These are phyloP conservation scores for Brasilioporus rufonigricans DNA, from an alignment of 768 basidiomycete genomes.

Conservation along the genomic window DNA sequence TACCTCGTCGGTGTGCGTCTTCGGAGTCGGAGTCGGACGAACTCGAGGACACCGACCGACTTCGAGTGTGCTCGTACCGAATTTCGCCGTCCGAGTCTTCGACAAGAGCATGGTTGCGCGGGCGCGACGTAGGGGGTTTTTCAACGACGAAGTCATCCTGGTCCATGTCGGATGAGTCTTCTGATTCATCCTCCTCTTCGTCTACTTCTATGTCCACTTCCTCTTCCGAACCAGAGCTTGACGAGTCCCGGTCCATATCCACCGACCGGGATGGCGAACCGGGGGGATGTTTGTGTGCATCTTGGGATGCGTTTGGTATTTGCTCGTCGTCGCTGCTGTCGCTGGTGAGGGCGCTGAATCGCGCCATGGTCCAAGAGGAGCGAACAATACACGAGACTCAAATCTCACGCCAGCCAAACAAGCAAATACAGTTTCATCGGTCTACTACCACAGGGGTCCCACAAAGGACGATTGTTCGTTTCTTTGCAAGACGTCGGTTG, in stretches of 20 bases:
- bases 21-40: constrained; percentile 23
- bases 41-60: constrained; percentile 34
- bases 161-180: constrained; percentile 45
- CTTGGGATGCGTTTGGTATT: constrained; percentile 31
- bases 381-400: constrained; percentile 20
- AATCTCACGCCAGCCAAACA: constrained; percentile 29
- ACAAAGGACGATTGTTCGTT: not conserved
- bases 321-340: constrained; percentile 56
- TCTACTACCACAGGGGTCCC: not conserved
- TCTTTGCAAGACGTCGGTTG: constrained; percentile 1
- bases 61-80: constrained; percentile 41
- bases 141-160: constrained; percentile 46
- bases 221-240: constrained; percentile 27
- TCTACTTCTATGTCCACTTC: constrained; percentile 32
- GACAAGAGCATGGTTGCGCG: constrained; percentile 45
- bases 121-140: constrained; percentile 28
- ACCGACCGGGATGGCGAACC: constrained; percentile 22
- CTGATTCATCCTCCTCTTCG: constrained; percentile 38
- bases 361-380: constrained; percentile 46
- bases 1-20: constrained; percentile 29
- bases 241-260: constrained; percentile 33
- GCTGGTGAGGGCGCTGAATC: constrained; percentile 64
- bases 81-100: constrained; percentile 57
- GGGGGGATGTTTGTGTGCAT: constrained; percentile 16
- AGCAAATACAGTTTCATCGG: constrained; percentile 15